Evolutionary conservation across 352 stramenopile genomes (phyloP).

Genomic region (Phytophthora tubulina): DNA sequence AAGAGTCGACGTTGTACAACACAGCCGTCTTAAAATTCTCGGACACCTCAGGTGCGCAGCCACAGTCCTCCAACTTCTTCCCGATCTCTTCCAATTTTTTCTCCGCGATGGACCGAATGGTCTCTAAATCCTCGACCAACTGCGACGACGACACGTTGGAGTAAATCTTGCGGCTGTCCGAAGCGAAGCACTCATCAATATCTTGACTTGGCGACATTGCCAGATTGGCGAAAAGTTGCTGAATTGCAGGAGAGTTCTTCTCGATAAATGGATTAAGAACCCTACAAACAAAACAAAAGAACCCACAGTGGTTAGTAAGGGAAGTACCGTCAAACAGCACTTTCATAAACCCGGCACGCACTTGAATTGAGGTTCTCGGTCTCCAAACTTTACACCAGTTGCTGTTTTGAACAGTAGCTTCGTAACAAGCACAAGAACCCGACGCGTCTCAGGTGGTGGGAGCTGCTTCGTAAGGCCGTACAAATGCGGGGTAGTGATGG

Average conservation of each 20-base stretch:
- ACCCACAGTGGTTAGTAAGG: not conserved
- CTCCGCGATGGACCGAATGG: constrained; percentile 71
- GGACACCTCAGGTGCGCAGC: constrained; percentile 49
- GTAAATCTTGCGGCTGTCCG: constrained; percentile 81
- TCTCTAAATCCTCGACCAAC: constrained; percentile 62
- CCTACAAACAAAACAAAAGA: constrained; percentile 36
- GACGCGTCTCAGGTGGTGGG: constrained; percentile 71
- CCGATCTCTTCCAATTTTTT: constrained; percentile 85
- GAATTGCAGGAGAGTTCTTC: constrained; percentile 78
- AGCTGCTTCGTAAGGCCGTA: constrained; percentile 85
- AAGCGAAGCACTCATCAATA: constrained; percentile 81
- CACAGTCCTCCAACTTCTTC: constrained; percentile 60
- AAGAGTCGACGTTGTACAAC: constrained; percentile 44
- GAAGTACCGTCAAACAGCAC: not conserved
- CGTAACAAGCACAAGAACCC: constrained; percentile 87
- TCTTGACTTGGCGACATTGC: constrained; percentile 67
- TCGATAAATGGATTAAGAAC: constrained; percentile 91
- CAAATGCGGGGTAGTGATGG: constrained; percentile 87
- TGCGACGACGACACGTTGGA: constrained; percentile 64
- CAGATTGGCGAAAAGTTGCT: constrained; percentile 81
- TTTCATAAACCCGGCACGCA: constrained; percentile 35
- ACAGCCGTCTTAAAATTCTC: constrained; percentile 69
- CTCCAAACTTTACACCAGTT: constrained; percentile 87
- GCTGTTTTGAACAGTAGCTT: constrained; percentile 92
- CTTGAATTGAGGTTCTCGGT: constrained; percentile 85